Evolutionary conservation across 345 rosid species (phyloP).

Genomic region (Acer yangbiense): DNA sequence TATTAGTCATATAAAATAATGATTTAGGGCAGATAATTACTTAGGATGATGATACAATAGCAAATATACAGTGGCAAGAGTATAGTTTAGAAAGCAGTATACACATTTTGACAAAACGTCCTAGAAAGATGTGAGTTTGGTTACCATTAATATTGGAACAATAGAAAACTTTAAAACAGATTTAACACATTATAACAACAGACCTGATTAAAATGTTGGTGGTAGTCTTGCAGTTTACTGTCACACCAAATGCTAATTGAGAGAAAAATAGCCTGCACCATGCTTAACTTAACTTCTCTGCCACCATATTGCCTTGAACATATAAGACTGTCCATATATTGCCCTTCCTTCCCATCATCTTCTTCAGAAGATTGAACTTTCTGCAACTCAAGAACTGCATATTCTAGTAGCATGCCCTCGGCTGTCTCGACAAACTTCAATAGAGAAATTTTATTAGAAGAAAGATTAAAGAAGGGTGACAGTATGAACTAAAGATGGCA

Average conservation of each 20-base stretch:
- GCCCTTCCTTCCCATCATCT: constrained; percentile 52
- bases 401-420: constrained; percentile 65
- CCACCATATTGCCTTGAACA: constrained; percentile 57
- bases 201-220: constrained; percentile 82
- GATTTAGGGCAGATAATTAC: not conserved
- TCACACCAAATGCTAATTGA: constrained; percentile 81
- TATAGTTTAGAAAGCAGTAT: not conserved
- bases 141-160: constrained; percentile 2
- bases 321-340: constrained; percentile 52
- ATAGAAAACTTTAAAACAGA: constrained; percentile 4
- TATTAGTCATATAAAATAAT: constrained; percentile 1
- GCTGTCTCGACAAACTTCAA: constrained; percentile 79
- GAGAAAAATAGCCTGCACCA: constrained; percentile 56
- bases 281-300: constrained; percentile 40
- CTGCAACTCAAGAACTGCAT: constrained; percentile 60
- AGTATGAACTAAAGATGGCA: not conserved
- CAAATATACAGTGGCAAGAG: constrained; percentile 1
- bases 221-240: constrained; percentile 75
- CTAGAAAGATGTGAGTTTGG: constrained; percentile 19
- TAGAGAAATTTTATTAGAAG: constrained; percentile 25
- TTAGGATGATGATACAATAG: not conserved
- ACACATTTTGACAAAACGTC: not conserved
- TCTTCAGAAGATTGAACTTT: constrained; percentile 48
- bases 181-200: constrained; percentile 28
- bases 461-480: not conserved